Percentiles rank a stretch among this genome's conserved stretches.
Conservation (phyloP, 148 eudicot species). For the Nepenthes mirabilis region DNA sequence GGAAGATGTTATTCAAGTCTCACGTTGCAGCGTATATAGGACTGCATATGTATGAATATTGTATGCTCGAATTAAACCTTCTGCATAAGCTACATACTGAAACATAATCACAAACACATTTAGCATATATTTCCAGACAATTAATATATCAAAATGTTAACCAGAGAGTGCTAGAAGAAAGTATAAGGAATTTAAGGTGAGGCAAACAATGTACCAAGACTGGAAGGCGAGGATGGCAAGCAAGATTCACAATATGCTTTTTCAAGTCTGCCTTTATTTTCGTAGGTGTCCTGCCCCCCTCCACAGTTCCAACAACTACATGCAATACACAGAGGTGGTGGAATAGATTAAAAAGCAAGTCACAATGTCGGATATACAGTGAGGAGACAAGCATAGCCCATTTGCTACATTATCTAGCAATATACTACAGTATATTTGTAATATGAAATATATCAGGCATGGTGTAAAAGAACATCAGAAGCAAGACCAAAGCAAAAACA, state of each 20-base stretch:
- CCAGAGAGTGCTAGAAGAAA: neutral
- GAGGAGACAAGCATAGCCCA: neutral
- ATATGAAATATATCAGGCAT: too few relatives aligned
- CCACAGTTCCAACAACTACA: slow-evolving; percentile 96
- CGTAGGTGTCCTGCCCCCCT: slow-evolving; percentile 93
- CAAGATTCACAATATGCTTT: slow-evolving; percentile 94
- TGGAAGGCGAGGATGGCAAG: slow-evolving; percentile 98
- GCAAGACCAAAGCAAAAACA: too few relatives aligned
- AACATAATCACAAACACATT: slow-evolving; percentile 14
- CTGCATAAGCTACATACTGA: slow-evolving; percentile 96
- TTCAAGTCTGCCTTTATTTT: slow-evolving; percentile 97
- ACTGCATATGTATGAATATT: slow-evolving; percentile 93
- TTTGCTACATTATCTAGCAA: too few relatives aligned
- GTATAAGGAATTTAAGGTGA: neutral
- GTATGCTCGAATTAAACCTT: slow-evolving; percentile 92
- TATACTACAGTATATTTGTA: too few relatives aligned
- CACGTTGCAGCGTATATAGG: slow-evolving; percentile 91
- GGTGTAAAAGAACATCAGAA: too few relatives aligned
- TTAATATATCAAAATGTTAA: neutral
- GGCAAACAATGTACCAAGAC: slow-evolving; percentile 47
- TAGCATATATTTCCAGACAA: neutral
- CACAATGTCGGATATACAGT: neutral
- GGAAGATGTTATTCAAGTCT: slow-evolving; percentile 17
- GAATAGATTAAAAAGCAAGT: neutral
- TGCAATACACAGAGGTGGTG: slow-evolving; percentile 7